phyloP scores from a whole-genome alignment of 169 alveolate genomes.

The Cryptosporidium xiaoi region DNA sequence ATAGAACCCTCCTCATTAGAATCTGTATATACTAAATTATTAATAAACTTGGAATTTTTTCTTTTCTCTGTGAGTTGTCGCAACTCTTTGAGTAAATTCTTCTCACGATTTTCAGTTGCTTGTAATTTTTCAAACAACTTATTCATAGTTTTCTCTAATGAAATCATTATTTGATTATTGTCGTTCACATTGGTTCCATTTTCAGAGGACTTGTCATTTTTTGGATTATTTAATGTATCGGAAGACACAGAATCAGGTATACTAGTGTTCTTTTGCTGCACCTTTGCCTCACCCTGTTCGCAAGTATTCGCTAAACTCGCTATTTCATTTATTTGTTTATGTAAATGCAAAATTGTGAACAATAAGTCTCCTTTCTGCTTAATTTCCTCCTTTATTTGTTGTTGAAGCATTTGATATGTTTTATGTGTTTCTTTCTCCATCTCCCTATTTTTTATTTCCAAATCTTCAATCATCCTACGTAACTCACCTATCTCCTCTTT shows the following conservation, averaged over 20 bases:
- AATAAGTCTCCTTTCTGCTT: conserved; percentile 62
- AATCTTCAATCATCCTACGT: conserved; percentile 36
- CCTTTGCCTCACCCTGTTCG: neutral
- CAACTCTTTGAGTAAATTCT: conserved; percentile 40
- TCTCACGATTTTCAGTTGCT: conserved; percentile 57
- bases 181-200: neutral
- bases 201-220: neutral
- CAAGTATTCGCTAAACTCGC: neutral
- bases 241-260: neutral
- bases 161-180: conserved; percentile 23
- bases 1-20: neutral
- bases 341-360: conserved; percentile 61
- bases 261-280: neutral
- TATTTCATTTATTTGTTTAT: conserved; percentile 43
- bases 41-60: neutral
- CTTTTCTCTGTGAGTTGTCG: conserved; percentile 44
- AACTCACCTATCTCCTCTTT: conserved; percentile 46
- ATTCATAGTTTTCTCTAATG: conserved; percentile 55
- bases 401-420: conserved; percentile 63
- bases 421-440: conserved; percentile 58
- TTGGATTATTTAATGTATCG: no score
- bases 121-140: conserved; percentile 55
- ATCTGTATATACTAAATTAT: neutral
- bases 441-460: conserved; percentile 35
- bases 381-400: conserved; percentile 67